phyloP scores from a whole-genome alignment of 2,329 filamentous ascomycete genomes.

The Helminthosporium solani region DNA sequence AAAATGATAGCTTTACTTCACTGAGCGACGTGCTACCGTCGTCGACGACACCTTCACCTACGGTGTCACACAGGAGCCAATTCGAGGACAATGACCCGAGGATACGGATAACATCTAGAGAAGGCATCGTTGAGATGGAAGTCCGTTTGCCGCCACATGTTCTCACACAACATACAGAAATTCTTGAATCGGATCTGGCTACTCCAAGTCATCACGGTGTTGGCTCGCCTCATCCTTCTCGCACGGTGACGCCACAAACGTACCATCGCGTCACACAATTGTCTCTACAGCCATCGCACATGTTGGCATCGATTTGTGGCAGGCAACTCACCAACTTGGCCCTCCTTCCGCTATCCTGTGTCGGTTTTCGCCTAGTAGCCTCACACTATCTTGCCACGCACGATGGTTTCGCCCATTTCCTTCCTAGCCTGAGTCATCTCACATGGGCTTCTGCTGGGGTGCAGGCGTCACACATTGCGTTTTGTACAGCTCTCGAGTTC shows the following conservation, averaged over 20 bases:
- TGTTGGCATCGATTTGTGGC: slow-evolving; percentile 35
- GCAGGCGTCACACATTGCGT: slow-evolving; percentile 32
- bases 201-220: slow-evolving; percentile 9
- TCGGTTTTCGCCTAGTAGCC: slow-evolving; percentile 34
- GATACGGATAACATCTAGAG: slow-evolving; percentile 42
- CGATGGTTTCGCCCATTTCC: neutral
- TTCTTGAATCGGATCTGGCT: slow-evolving; percentile 15
- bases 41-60: slow-evolving; percentile 28
- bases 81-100: slow-evolving; percentile 37
- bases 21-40: slow-evolving; percentile 18
- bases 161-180: slow-evolving; percentile 31
- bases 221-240: slow-evolving; percentile 6
- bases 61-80: slow-evolving; percentile 22
- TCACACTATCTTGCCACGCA: slow-evolving; percentile 28
- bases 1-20: slow-evolving; percentile 6
- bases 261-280: slow-evolving; percentile 41
- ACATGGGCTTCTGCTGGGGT: slow-evolving; percentile 22
- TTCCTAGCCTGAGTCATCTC: slow-evolving; percentile 12
- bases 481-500: slow-evolving; percentile 35
- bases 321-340: slow-evolving; percentile 33
- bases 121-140: slow-evolving; percentile 42
- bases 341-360: slow-evolving; percentile 33
- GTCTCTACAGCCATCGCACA: slow-evolving; percentile 35
- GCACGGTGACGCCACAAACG: slow-evolving; percentile 5
- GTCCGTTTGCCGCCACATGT: slow-evolving; percentile 38